phyloP scores from a whole-genome alignment of 2,329 filamentous ascomycete genomes.

The Trichoderma semiorbis region DNA sequence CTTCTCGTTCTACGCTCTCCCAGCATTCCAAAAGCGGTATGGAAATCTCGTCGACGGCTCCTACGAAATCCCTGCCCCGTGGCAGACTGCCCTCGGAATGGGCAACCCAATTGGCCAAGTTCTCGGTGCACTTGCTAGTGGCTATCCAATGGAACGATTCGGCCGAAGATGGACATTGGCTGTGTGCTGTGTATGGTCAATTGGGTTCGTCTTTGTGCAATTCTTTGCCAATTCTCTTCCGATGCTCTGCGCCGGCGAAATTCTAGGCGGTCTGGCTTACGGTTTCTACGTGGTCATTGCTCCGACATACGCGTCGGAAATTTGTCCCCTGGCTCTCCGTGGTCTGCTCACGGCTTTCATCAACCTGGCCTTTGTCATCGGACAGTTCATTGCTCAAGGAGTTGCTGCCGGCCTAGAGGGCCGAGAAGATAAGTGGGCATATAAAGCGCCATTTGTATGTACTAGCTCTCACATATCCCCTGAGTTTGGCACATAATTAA shows the following conservation, averaged over 20 bases:
- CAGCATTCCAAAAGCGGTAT: slow-evolving; percentile 32
- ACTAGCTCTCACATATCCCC: not conserved
- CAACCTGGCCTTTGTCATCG: slow-evolving; percentile 61
- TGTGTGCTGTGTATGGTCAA: slow-evolving; percentile 43
- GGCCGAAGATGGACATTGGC: slow-evolving; percentile 46
- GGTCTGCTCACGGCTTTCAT: slow-evolving; percentile 57
- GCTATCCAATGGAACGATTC: slow-evolving; percentile 35
- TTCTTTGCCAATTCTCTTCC: slow-evolving; percentile 57
- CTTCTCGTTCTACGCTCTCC: slow-evolving; percentile 38
- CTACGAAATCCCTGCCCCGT: slow-evolving; percentile 43
- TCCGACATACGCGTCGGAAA: slow-evolving; percentile 58
- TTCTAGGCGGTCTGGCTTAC: slow-evolving; percentile 59
- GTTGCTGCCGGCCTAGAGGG: slow-evolving; percentile 42
- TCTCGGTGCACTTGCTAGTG: slow-evolving; percentile 37
- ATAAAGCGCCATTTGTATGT: slow-evolving; percentile 30
- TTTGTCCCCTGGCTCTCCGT: slow-evolving; percentile 56
- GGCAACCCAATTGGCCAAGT: slow-evolving; percentile 46
- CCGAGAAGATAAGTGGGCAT: slow-evolving; percentile 45
- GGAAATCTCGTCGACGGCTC: slow-evolving; percentile 35
- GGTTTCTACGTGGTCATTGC: slow-evolving; percentile 58
- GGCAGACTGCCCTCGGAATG: slow-evolving; percentile 48
- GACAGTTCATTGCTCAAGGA: slow-evolving; percentile 53
- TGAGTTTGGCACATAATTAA: not conserved
- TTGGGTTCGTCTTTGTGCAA: slow-evolving; percentile 57
- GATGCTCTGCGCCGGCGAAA: slow-evolving; percentile 57